phyloP scores from a whole-genome alignment of 2,329 filamentous ascomycete genomes.

The Phialemonium atrogriseum region DNA sequence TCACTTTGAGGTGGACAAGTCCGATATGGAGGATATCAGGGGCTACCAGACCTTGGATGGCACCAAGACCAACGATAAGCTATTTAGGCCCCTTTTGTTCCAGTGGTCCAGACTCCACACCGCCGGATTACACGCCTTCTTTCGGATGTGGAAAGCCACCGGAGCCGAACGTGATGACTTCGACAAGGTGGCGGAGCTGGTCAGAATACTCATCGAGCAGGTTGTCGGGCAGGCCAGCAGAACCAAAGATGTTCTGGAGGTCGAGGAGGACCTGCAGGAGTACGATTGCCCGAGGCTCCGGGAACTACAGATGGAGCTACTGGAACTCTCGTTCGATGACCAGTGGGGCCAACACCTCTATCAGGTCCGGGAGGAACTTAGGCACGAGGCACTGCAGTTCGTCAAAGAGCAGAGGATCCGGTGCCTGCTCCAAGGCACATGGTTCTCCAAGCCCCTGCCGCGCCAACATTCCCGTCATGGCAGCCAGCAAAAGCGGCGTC shows the following conservation, averaged over 20 bases:
- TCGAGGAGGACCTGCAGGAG: conserved; percentile 81
- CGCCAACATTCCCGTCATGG: conserved; percentile 32
- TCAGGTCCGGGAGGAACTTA: conserved; percentile 85
- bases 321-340: conserved; percentile 87
- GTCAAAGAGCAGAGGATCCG: conserved; percentile 94
- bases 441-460: conserved; percentile 58
- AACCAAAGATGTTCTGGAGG: conserved; percentile 74
- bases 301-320: conserved; percentile 84
- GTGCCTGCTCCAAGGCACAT: conserved; percentile 79
- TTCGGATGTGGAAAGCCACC: conserved; percentile 87
- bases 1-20: conserved; percentile 87
- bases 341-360: conserved; percentile 86
- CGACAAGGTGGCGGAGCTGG: conserved; percentile 83
- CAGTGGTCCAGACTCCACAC: conserved; percentile 92
- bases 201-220: conserved; percentile 83
- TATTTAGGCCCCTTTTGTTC: conserved; percentile 79
- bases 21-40: conserved; percentile 70
- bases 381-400: conserved; percentile 87
- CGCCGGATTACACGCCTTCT: conserved; percentile 76
- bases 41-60: conserved; percentile 68
- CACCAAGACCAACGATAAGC: conserved; percentile 69
- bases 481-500: conserved; percentile 29
- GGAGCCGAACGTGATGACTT: conserved; percentile 81
- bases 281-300: conserved; percentile 74
- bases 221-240: conserved; percentile 76